A percentile compares a stretch with the other conserved stretches of the same genome.
These are phyloP conservation scores for Spencermartinsiella europaea DNA, from an alignment of 805 yeast genomes.

Conservation along the genomic window DNA sequence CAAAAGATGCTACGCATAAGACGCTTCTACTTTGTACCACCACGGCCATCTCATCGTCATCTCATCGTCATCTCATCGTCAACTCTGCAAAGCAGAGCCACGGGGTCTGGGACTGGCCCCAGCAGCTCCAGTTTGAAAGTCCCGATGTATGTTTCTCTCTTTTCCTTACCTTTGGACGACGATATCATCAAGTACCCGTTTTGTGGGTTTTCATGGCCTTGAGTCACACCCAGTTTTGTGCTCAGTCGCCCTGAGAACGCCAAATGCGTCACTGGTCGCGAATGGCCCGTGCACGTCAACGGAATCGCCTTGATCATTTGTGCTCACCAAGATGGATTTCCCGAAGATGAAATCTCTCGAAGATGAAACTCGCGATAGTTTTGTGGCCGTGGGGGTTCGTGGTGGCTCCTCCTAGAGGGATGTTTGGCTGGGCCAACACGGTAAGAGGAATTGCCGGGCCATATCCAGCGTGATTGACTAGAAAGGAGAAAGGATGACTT, in stretches of 20 bases:
- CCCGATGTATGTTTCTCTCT: too few species aligned
- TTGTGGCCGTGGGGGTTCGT: neutral
- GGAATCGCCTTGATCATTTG: slow-evolving; percentile 26
- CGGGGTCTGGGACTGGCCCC: too few species aligned
- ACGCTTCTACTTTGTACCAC: too few species aligned
- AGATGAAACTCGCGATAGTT: neutral
- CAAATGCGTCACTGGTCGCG: slow-evolving; percentile 33
- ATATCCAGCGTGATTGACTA: too few species aligned
- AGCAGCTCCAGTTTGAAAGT: too few species aligned
- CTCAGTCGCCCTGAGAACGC: slow-evolving; percentile 22
- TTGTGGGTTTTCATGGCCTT: slow-evolving; percentile 8
- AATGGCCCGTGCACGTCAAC: slow-evolving; percentile 33
- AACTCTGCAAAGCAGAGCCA: too few species aligned
- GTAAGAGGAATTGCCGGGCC: too few species aligned
- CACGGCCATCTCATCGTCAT: too few species aligned
- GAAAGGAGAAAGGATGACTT: too few species aligned
- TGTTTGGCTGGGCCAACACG: too few species aligned
- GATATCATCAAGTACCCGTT: slow-evolving; percentile 25
- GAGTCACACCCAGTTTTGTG: neutral
- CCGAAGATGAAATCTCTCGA: neutral
- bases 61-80: too few species aligned
- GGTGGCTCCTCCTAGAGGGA: neutral
- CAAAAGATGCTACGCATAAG: too few species aligned
- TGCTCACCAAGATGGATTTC: neutral
- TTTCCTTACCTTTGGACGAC: slow-evolving; percentile 30